Evolutionary conservation across 139 green algal genomes (phyloP), one percentile per base, ranked within the genome.

Genomic region (Micractinium conductrix): DNA sequence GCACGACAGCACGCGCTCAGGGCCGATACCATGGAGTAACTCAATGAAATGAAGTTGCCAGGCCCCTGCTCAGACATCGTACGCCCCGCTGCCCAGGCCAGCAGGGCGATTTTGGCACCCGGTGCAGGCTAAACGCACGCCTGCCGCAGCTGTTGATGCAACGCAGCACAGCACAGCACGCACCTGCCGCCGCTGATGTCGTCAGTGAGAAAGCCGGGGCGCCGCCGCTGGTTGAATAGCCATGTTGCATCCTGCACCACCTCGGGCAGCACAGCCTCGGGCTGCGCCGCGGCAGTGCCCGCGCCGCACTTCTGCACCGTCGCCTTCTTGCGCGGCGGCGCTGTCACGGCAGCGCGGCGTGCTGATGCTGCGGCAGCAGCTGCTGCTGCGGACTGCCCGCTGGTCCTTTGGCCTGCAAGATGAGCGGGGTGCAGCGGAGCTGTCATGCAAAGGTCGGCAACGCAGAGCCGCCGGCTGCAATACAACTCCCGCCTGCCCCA

Each of bases 181-280:
- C n/a, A n/a, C n/a, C n/a, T n/a, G 4, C 90, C 90, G 0, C 55
- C 55, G 43, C 40, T 85, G 30, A 92, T 53, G 74, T 92, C 89
- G 8, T 73, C 79, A 0, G 2, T 50, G 43, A 89, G 17, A 33
- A 88, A 74, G 19, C 67, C 35, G 5, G 50, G 50, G 14, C 65
- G n/a, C 43, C 17, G 9, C 26, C 35, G 43, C 69, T 63, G 53
- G 44, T 24, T 58, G 2, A 40, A 33, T 62, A 76, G 72, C 69
- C 53, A 79, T 1, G 40, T 75, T 7, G 19, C 44, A 2, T 75
- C 67, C 78, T 78, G 83, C 58, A n/a, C 26, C 44, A 79, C 63
- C n/a, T 28, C 26, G 17, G 26, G 33, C 30, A 58, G 58, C 35
- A 72, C 43, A 16, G n/a, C 16, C 44, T 21, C 22, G 37, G 45